A percentile compares a stretch with the other conserved stretches of the same genome.
Conservation (phyloP, 305 asterid species). For the Striga hermonthica region DNA sequence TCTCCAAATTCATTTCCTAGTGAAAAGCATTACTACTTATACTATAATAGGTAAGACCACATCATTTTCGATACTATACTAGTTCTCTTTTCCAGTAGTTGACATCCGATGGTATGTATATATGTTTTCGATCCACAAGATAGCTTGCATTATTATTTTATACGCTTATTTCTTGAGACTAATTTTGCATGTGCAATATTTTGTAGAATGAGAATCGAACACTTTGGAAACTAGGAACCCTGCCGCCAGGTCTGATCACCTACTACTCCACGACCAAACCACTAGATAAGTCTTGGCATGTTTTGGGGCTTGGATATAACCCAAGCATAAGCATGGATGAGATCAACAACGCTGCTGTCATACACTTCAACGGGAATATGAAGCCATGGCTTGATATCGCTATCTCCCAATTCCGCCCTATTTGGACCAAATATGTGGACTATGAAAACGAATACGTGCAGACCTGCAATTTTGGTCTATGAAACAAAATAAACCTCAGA, state of each 20-base stretch:
- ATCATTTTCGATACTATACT: neutral
- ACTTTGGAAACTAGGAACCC: conserved; percentile 63
- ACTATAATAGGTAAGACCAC: neutral
- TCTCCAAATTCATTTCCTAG: neutral
- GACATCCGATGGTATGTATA: neutral
- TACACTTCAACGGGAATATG: conserved; percentile 72
- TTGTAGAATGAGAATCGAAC: conserved; percentile 76
- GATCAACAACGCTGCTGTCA: conserved; percentile 66
- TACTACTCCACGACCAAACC: conserved; percentile 75
- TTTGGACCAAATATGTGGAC: conserved; percentile 69
- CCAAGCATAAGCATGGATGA: conserved; percentile 73
- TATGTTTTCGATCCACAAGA: neutral
- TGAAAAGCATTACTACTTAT: neutral
- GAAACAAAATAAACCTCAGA: conserved; percentile 22
- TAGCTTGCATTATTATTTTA: neutral
- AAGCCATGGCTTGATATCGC: conserved; percentile 84
- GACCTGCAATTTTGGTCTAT: conserved; percentile 73
- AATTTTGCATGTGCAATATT: conserved; percentile 10
- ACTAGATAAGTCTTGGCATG: conserved; percentile 70
- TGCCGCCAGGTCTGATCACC: conserved; percentile 71
- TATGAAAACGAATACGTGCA: conserved; percentile 68
- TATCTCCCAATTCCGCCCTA: conserved; percentile 58
- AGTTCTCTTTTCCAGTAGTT: neutral
- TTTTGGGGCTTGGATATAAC: conserved; percentile 72
- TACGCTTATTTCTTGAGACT: conserved; percentile 8